These are phyloP conservation scores for Acaromyces ingoldii DNA, from an alignment of 1,284 basidiomycete species.

Conservation along the genomic window DNA sequence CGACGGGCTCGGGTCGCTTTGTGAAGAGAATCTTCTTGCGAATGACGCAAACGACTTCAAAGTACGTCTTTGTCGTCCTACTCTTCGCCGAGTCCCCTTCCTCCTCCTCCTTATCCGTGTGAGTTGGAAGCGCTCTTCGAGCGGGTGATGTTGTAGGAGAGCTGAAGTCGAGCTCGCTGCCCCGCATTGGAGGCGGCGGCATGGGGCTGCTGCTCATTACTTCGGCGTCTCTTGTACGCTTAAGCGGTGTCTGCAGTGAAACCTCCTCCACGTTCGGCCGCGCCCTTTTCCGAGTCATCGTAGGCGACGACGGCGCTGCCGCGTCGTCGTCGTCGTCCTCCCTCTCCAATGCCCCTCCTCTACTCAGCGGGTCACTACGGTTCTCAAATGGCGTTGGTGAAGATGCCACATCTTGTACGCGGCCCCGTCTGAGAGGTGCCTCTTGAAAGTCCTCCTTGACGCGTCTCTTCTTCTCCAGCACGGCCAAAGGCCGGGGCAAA, in stretches of 20 bases:
- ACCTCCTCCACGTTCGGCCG: slow-evolving; percentile 1
- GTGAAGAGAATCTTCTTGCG: slow-evolving; percentile 54
- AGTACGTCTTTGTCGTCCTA: slow-evolving; percentile 14
- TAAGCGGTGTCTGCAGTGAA: background rate
- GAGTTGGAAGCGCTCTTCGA: background rate
- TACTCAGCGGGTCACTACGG: background rate
- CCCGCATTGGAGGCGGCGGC: slow-evolving; percentile 7
- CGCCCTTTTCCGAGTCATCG: slow-evolving; percentile 10
- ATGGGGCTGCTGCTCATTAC: slow-evolving; percentile 16
- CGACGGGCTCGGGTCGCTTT: slow-evolving; percentile 70
- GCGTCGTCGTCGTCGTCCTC: background rate
- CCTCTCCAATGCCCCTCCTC: too few relatives aligned
- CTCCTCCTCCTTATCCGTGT: slow-evolving; percentile 3
- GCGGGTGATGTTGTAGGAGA: slow-evolving; percentile 15
- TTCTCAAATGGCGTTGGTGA: background rate
- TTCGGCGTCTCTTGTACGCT: background rate
- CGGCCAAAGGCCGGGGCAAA: slow-evolving; percentile 53
- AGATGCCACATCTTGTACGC: background rate
- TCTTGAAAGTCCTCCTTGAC: too few relatives aligned
- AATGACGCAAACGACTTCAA: slow-evolving; percentile 44
- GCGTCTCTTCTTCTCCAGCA: slow-evolving; percentile 33
- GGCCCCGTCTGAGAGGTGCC: too few relatives aligned
- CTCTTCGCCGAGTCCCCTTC: background rate
- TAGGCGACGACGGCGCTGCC: slow-evolving; percentile 4
- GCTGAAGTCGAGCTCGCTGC: slow-evolving; percentile 27